A percentile compares a stretch with the other conserved stretches of the same genome.
These are phyloP conservation scores for Orbilia ellipsospora DNA, from an alignment of 2,329 filamentous ascomycete species.

Conservation along the genomic window DNA sequence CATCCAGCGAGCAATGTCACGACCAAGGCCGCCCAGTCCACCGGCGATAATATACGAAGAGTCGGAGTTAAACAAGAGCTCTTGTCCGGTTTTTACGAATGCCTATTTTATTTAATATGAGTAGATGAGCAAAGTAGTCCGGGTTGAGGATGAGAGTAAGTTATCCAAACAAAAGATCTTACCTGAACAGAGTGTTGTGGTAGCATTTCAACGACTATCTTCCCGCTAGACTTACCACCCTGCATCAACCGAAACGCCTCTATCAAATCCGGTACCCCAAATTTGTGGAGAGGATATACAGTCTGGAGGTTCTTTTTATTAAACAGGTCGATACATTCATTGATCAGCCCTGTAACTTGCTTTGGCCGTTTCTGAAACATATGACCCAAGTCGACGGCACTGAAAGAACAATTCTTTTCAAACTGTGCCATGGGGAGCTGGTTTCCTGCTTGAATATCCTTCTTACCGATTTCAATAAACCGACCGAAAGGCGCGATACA, in stretches of 20 bases:
- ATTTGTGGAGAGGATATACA: constrained; percentile 59
- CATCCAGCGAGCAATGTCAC: constrained; percentile 68
- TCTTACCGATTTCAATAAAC: constrained; percentile 66
- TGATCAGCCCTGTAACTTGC: constrained; percentile 8
- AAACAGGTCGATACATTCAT: constrained; percentile 24
- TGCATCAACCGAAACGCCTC: constrained; percentile 65
- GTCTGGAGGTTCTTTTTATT: constrained; percentile 53
- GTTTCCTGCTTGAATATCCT: constrained; percentile 63
- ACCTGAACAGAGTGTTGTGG: constrained; percentile 9
- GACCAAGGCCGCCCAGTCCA: constrained; percentile 70
- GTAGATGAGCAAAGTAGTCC: no score
- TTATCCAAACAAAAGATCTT: neutral
- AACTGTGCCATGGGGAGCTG: constrained; percentile 66
- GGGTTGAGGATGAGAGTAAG: neutral
- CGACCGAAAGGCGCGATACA: constrained; percentile 65
- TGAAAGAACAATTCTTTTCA: constrained; percentile 59
- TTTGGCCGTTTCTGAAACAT: constrained; percentile 19
- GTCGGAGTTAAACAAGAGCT: constrained; percentile 42
- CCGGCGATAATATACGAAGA: constrained; percentile 70
- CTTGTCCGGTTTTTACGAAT: constrained; percentile 1
- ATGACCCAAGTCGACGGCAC: constrained; percentile 23
- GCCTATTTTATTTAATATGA: neutral
- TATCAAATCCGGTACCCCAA: constrained; percentile 59
- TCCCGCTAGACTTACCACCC: constrained; percentile 64
- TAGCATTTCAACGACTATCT: constrained; percentile 61